Evolutionary conservation across 176 grass and related monocot genomes (phyloP), one percentile per base, ranked within the genome.

Genomic region (Oryza officinalis): DNA sequence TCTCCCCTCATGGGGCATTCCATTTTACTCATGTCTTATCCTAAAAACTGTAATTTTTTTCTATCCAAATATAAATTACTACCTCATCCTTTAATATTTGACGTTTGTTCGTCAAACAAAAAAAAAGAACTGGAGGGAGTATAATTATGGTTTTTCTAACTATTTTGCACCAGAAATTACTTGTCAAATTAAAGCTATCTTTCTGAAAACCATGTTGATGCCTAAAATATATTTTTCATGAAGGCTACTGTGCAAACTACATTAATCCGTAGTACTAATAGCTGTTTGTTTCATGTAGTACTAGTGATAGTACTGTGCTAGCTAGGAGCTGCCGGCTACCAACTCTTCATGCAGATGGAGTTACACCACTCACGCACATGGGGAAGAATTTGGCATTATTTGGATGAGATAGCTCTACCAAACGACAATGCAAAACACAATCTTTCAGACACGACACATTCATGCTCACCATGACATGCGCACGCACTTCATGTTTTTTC

Each of bases 371-470:
- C 83, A 86, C 88, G 49, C 88, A 73, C 45, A 79, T 65, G 38
- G 86, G 40, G 72, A 23, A 23, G 40, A 78, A 18, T 20, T 57
- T 28, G 54, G 46, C 12, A 46, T 33, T 54, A 60, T 65, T 40
- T 87, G 80, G 71, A 87, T 84, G 32, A 89, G 84, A 81, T 81
- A 3, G 80, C 81, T 89, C 50, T 33, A 87, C 65, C 84, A 44
- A 81, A 83, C 80, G 33, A 54, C 15, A 66, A 80, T 33, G 52
- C 74, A 65, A 33, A 54, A 47, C 20, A 54, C 65, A 86, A 32
- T 25, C 2, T 27, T 54, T 25, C 37, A 3, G 60, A 32, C 72
- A 86, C 68, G 79, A 71, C 59, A 71, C 27, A 31, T 13, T 15
- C 74, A 23, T 88, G 90, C 63, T 23, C 20, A 44, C 40, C 66